Base-by-base conservation (phyloP, 2,329 filamentous ascomycete species). In the Cladophialophora yegresii region DNA sequence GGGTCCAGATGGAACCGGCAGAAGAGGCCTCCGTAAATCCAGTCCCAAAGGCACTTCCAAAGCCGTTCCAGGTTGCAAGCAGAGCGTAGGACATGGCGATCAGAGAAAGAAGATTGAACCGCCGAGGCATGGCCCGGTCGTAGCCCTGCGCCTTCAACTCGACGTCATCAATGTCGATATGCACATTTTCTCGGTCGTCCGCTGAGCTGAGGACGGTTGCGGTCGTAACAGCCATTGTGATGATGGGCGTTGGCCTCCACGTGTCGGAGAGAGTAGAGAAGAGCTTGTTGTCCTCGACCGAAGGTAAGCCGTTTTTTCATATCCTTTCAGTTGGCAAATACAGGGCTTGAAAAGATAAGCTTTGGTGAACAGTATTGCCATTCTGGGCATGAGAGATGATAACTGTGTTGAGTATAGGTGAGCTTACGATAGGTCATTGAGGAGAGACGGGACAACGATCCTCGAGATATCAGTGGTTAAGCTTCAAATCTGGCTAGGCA, bases 31-130 rank as follows among this genome's bases (percentile, higher is more conserved):
- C 64, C 4, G 40, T 63, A 30, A 66, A 63, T 8, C 64, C 61
- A 23, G 61, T 66, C 10, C 64, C 64, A 36, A 66, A 63, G 7
- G 64, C 60, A 47, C 49, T 56, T 16, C 64, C 64, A 30, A 60
- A 63, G 8, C 64, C 64, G 50, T 63, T 63, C 64, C 64, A 66
- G 50, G 64, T 66, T 13, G 60, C 60, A 13, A 63, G 45, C 3
- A 66, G 55, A 30, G 64, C 61, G 45, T 63, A 66, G n/a, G 64
- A 63, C 53, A 66, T 56, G 1, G 64, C 55, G 23, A 63, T 45
- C 43, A 66, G 55, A 5, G 60, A 63, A 16, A 63, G 51, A 4
- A 66, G 55, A 10, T 54, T 59, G 28, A 66, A 66, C 26, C 61
- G 64, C 26, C 64, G 45, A 22, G 63, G 63, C 63, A 65, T 65